Base-by-base conservation (phyloP, 768 basidiomycete species). In the Amanita pseudoporphyria region DNA sequence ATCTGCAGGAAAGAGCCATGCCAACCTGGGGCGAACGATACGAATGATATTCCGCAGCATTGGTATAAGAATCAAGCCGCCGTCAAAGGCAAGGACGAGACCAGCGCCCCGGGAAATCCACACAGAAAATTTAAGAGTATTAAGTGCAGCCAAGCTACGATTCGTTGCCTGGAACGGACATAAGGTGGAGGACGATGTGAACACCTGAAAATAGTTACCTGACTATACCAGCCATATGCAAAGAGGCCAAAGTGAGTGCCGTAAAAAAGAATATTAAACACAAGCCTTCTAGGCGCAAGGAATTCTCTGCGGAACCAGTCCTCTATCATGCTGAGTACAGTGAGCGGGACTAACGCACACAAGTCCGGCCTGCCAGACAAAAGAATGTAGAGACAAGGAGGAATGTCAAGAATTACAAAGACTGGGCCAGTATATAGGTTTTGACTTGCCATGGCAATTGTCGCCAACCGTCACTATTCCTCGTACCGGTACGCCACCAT, bases 401-500 rank as follows among this genome's bases (percentile, higher is more conserved):
- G 46, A 56, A 56, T 43, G 52, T 53, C 43, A 47, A 49, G 43
- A 58, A 55, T 54, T 52, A 57, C 57, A 58, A 55, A 56, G 58
- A 52, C 55, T 49, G 49, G 45, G 41, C 45, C 48, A 64, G 58
- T 48, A 51, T 46, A 49, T 51, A 45, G 60, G 47, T 50, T 54
- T 21, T 54, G 54, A 57, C 56, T 45, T 37, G 22, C 57, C 67
- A 69, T 68, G 63, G 53, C 60, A 59, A 64, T 61, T 3, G 6
- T 24, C 4, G 36, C 47, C 33, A 7, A n/a, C 6, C 26, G 13
- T 46, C 16, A 14, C 35, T 45, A 88, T 56, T 86, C 87, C 52
- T 91, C 92, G 54, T 92, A 93, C 32, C 93, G 79, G 71, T 97
- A 98, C 4, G 94, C 93, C 41, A 98, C 95, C 88, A 97, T 90